Evolutionary conservation across 805 yeast species (phyloP).

Genomic region (Torulaspora indica): DNA sequence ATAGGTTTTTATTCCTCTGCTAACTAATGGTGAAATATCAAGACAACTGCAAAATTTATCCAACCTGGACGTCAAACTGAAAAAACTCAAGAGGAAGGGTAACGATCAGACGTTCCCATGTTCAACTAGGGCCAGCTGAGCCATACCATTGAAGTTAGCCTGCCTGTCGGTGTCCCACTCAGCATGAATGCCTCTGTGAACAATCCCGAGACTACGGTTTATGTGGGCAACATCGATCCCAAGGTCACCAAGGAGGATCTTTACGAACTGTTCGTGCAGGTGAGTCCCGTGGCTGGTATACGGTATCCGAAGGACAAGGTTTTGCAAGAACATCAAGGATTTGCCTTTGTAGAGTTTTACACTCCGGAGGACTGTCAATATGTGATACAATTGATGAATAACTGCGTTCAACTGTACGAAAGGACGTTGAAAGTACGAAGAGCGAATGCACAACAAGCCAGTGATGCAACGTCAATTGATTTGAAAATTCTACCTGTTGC

Average conservation of each 20-base stretch:
- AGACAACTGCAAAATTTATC: neutral
- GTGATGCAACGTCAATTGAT: constrained; percentile 12
- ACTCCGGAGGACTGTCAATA: constrained; percentile 63
- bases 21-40: neutral
- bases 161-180: too few species aligned
- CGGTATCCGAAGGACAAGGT: constrained; percentile 78
- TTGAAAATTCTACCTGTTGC: constrained; percentile 49
- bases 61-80: neutral
- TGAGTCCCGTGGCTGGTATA: constrained; percentile 68
- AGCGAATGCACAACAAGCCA: constrained; percentile 35
- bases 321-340: constrained; percentile 70
- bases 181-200: constrained; percentile 10
- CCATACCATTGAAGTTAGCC: neutral
- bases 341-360: constrained; percentile 75
- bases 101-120: neutral
- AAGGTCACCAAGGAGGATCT: constrained; percentile 65
- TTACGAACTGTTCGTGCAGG: constrained; percentile 79
- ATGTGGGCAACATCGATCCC: constrained; percentile 78
- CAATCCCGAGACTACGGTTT: constrained; percentile 43
- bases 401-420: constrained; percentile 51
- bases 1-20: neutral
- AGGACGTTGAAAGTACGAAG: constrained; percentile 55
- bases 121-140: constrained; percentile 1
- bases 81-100: constrained; percentile 4
- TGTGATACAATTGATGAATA: constrained; percentile 54